Percentiles rank a stretch among this genome's conserved stretches.
Conservation (phyloP, 257 asterid genomes). For the Anisodus tanguticus region DNA sequence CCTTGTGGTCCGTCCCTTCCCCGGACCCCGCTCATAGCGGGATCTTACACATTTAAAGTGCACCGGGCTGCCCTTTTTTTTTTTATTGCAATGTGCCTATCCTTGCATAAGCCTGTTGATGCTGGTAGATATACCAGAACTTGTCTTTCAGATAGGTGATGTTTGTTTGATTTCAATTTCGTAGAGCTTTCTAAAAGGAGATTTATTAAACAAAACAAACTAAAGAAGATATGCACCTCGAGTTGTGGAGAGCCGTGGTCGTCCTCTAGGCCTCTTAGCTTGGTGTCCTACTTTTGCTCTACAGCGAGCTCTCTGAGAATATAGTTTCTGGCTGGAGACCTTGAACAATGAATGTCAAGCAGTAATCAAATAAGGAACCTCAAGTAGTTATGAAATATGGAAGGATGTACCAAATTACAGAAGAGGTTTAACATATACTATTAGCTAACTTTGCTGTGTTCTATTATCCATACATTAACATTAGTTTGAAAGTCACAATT, state of each 20-base stretch:
- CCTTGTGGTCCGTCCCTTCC: too few species aligned
- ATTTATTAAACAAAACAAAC: constrained; percentile 19
- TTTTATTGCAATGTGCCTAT: background rate
- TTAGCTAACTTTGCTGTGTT: background rate
- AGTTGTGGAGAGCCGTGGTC: constrained; percentile 21
- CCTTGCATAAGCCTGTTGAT: background rate
- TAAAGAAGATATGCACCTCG: constrained; percentile 14
- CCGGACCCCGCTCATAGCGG: too few species aligned
- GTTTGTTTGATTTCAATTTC: background rate
- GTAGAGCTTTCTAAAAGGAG: background rate
- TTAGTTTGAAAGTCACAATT: constrained; percentile 16
- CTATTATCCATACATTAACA: constrained; percentile 16
- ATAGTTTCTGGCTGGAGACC: constrained; percentile 15
- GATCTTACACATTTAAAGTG: too few species aligned
- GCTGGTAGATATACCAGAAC: background rate
- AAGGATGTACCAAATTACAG: constrained; percentile 13
- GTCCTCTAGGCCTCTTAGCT: constrained; percentile 26
- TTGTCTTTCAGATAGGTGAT: constrained; percentile 4
- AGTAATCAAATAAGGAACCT: constrained; percentile 13
- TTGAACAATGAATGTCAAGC: constrained; percentile 8
- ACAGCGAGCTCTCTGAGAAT: background rate
- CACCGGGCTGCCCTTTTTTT: too few species aligned
- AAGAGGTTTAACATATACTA: background rate
- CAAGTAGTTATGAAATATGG: background rate
- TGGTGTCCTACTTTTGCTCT: background rate